Evolutionary conservation across 225 moss, liverwort and hornwort species (phyloP).

Genomic region (Lunularia cruciata): DNA sequence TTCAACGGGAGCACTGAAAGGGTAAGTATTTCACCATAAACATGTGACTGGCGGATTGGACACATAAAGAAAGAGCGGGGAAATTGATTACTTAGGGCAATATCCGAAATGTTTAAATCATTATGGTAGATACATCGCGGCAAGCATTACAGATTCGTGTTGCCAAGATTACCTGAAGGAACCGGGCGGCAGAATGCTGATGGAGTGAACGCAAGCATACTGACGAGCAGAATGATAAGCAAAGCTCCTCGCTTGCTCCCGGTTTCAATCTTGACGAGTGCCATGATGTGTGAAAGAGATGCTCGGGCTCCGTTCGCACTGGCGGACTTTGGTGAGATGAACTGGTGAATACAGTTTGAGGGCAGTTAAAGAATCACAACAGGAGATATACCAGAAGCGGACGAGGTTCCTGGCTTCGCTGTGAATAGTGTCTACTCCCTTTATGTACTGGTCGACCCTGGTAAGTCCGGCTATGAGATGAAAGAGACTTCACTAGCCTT

Average conservation of each 20-base stretch:
- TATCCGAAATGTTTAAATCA: too few species aligned
- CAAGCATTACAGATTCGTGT: background rate
- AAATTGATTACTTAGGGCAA: background rate
- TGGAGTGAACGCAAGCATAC: background rate
- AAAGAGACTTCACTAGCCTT: conserved; percentile 14
- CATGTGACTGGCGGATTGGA: background rate
- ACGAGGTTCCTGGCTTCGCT: background rate
- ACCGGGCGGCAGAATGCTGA: conserved; percentile 9
- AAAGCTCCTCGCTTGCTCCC: background rate
- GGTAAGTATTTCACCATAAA: too few species aligned
- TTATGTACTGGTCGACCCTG: background rate
- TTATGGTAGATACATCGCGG: background rate
- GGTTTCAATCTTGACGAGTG: background rate
- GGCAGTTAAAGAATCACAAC: background rate
- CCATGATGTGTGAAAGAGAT: background rate
- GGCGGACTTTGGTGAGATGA: background rate
- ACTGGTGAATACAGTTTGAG: background rate
- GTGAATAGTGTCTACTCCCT: background rate
- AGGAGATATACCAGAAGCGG: background rate
- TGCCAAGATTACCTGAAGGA: conserved; percentile 10
- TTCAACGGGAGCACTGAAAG: too few species aligned
- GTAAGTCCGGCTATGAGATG: background rate
- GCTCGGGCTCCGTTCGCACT: too few species aligned
- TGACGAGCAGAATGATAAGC: background rate
- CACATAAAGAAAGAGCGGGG: background rate